These are phyloP conservation scores for Orbilia quercus DNA, from an alignment of 2,329 filamentous ascomycete species.

Conservation along the genomic window DNA sequence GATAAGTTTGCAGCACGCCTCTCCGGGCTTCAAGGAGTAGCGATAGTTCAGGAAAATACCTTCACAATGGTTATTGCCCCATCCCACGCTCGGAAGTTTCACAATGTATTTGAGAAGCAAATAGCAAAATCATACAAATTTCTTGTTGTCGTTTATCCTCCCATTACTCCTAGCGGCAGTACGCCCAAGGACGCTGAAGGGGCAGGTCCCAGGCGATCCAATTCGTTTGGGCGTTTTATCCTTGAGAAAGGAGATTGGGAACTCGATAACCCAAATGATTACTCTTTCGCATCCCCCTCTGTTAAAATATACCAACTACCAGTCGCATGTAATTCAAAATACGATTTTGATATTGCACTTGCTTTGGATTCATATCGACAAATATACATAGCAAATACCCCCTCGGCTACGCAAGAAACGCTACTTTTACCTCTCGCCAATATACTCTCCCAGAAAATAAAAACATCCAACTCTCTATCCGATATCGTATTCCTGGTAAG, in stretches of 20 bases:
- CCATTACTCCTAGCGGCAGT: constrained; percentile 24
- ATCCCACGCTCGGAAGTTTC: constrained; percentile 57
- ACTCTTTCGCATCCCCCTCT: background rate
- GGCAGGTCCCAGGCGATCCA: background rate
- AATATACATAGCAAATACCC: background rate
- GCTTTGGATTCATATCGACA: constrained; percentile 18
- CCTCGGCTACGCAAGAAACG: background rate
- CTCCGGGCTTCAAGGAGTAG: constrained; percentile 57
- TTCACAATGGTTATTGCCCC: constrained; percentile 59
- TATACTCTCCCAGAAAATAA: constrained; percentile 15
- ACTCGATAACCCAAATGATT: background rate
- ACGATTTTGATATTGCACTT: constrained; percentile 9
- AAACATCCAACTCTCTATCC: background rate
- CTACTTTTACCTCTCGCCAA: background rate
- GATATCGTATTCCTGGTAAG: constrained; percentile 13
- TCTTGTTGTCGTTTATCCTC: constrained; percentile 58
- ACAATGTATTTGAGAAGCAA: constrained; percentile 55
- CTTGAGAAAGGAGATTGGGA: constrained; percentile 10
- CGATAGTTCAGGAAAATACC: constrained; percentile 55
- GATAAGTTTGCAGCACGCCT: constrained; percentile 53
- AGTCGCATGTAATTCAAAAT: background rate
- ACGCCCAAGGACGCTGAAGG: background rate
- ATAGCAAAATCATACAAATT: constrained; percentile 51
- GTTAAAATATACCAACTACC: constrained; percentile 7
- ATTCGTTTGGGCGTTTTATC: constrained; percentile 23